phyloP scores from a whole-genome alignment of 768 basidiomycete species.

The Lepiota brunneoincarnata region DNA sequence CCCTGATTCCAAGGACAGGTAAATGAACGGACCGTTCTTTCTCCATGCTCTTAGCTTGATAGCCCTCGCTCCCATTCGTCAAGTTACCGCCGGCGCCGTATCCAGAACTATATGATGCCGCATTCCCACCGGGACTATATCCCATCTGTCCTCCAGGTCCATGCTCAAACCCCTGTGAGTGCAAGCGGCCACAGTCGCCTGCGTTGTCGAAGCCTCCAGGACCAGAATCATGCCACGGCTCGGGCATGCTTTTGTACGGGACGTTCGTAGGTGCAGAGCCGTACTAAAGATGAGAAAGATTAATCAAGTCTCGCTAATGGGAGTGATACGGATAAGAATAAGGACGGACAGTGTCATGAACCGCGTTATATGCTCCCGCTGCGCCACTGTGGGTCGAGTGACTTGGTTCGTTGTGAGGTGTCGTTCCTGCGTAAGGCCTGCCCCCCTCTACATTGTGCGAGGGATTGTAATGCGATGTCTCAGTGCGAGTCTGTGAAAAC shows the following conservation, averaged over 20 bases:
- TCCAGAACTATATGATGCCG: not conserved
- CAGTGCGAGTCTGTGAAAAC: not conserved
- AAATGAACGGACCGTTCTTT: constrained; percentile 6
- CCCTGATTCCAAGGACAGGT: not conserved
- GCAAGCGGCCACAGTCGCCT: not conserved
- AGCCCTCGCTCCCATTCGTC: not conserved
- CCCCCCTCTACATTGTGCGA: not conserved
- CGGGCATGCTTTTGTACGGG: not conserved
- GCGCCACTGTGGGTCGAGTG: not conserved
- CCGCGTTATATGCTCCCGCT: not conserved
- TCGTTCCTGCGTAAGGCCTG: not conserved
- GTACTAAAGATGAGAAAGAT: no score
- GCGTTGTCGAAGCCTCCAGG: not conserved
- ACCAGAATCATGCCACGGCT: not conserved
- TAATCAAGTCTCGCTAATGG: no score
- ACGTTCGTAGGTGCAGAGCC: not conserved
- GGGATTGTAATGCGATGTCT: not conserved
- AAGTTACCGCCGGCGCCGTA: not conserved
- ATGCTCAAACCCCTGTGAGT: no score
- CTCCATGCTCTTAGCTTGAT: not conserved
- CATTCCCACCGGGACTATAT: not conserved
- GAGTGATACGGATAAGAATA: not conserved
- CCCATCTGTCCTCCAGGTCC: not conserved
- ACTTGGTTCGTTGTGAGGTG: not conserved
- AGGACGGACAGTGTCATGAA: not conserved